Conservation (phyloP, 2,329 filamentous ascomycete genomes). For the Emergomyces pasteurianus region DNA sequence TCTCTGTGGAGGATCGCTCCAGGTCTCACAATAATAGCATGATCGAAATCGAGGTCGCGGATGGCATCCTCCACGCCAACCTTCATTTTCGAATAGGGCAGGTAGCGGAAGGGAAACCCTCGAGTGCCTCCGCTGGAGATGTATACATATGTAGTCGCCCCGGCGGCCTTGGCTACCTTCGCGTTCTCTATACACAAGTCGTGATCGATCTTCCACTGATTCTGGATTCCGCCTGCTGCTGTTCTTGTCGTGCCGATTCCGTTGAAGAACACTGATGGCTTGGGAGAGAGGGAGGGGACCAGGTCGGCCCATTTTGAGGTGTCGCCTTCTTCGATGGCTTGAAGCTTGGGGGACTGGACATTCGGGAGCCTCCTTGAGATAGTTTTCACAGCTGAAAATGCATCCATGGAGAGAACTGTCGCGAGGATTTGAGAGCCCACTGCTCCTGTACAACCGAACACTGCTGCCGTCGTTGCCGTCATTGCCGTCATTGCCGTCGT, state of each 20-base stretch:
- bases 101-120: constrained; percentile 16
- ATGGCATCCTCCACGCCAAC: constrained; percentile 26
- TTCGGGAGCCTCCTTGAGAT: constrained; percentile 18
- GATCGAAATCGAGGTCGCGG: constrained; percentile 23
- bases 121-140: constrained; percentile 25
- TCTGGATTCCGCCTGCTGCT: constrained; percentile 21
- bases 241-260: constrained; percentile 25
- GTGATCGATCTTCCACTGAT: constrained; percentile 29
- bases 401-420: constrained; percentile 16
- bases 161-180: constrained; percentile 23
- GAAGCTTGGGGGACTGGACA: constrained; percentile 16
- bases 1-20: constrained; percentile 26
- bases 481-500: too few species aligned
- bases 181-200: constrained; percentile 26
- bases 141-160: constrained; percentile 25
- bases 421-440: constrained; percentile 22
- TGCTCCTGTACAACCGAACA: constrained; percentile 22
- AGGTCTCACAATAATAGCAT: constrained; percentile 25
- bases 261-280: constrained; percentile 19
- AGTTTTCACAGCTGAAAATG: constrained; percentile 17
- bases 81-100: constrained; percentile 30
- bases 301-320: constrained; percentile 20
- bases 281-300: constrained; percentile 16
- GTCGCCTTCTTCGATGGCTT: constrained; percentile 19
- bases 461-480: too few species aligned